Evolutionary conservation across 2,329 filamentous ascomycete genomes (phyloP).

Genomic region (Metarhizium guizhouense): DNA sequence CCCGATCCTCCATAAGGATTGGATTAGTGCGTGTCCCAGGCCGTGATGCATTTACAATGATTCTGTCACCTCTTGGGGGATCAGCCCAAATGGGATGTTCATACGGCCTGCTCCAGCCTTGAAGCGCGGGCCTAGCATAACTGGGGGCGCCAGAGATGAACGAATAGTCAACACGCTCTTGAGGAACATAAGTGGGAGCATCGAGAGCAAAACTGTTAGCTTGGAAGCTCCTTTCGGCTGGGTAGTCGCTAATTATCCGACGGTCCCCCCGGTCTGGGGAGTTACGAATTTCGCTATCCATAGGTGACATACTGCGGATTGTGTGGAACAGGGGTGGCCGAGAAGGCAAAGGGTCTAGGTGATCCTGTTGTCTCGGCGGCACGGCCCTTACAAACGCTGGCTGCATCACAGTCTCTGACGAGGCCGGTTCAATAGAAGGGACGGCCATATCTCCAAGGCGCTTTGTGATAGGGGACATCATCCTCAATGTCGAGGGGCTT

Average conservation of each 20-base stretch:
- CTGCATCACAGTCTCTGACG: slow-evolving; percentile 23
- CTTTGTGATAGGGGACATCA: slow-evolving; percentile 9
- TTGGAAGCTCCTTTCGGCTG: not conserved
- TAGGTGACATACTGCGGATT: slow-evolving; percentile 6
- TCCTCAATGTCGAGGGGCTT: slow-evolving; percentile 8
- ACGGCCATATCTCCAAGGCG: slow-evolving; percentile 33
- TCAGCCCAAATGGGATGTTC: slow-evolving; percentile 10
- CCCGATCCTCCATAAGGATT: slow-evolving; percentile 31
- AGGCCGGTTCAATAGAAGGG: slow-evolving; percentile 36
- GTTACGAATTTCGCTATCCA: not conserved
- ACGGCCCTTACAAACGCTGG: slow-evolving; percentile 26
- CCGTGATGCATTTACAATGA: slow-evolving; percentile 21
- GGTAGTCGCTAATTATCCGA: slow-evolving; percentile 10
- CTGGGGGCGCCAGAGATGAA: not conserved
- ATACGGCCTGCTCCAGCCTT: slow-evolving; percentile 7
- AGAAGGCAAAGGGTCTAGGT: slow-evolving; percentile 12
- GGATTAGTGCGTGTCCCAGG: slow-evolving; percentile 22
- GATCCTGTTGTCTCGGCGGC: slow-evolving; percentile 17
- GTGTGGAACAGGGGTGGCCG: slow-evolving; percentile 9
- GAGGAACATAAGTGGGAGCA: slow-evolving; percentile 2
- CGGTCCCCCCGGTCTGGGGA: slow-evolving; percentile 4
- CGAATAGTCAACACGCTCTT: not conserved
- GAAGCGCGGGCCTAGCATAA: slow-evolving; percentile 1
- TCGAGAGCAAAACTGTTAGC: slow-evolving; percentile 1
- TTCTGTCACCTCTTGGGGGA: slow-evolving; percentile 16